These are phyloP conservation scores for Lactifluus subvellereus DNA, from an alignment of 768 basidiomycete species.

Conservation along the genomic window DNA sequence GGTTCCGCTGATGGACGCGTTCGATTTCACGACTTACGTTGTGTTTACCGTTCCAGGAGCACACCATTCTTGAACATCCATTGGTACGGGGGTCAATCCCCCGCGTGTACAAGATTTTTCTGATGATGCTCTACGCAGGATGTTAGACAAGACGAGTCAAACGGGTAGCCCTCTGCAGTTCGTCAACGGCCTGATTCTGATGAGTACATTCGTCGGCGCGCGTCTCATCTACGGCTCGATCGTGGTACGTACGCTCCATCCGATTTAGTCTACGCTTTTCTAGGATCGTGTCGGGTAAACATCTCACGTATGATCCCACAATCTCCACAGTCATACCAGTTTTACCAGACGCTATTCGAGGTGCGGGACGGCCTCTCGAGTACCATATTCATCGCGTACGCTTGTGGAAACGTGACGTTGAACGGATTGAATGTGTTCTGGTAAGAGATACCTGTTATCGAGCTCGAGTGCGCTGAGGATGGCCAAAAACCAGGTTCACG, in stretches of 20 bases:
- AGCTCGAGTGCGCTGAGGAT: background rate
- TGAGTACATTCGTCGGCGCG: slow-evolving; percentile 61
- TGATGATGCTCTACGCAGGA: slow-evolving; percentile 38
- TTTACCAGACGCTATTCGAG: slow-evolving; percentile 52
- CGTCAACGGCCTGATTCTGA: slow-evolving; percentile 63
- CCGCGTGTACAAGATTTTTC: background rate
- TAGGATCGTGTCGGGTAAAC: background rate
- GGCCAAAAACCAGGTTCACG: slow-evolving; percentile 45
- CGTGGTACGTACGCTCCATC: slow-evolving; percentile 29
- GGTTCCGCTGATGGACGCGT: background rate
- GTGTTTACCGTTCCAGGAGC: slow-evolving; percentile 39
- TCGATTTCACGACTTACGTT: slow-evolving; percentile 5
- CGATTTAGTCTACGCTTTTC: background rate
- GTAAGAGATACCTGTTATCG: slow-evolving; percentile 34
- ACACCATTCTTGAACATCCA: slow-evolving; percentile 87
- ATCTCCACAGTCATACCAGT: slow-evolving; percentile 51
- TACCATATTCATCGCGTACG: slow-evolving; percentile 44
- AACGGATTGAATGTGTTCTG: slow-evolving; percentile 76
- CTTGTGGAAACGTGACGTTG: slow-evolving; percentile 55
- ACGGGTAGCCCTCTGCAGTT: slow-evolving; percentile 65
- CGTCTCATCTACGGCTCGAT: slow-evolving; percentile 67
- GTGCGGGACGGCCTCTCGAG: slow-evolving; percentile 51
- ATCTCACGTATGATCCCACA: background rate
- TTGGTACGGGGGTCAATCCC: slow-evolving; percentile 46
- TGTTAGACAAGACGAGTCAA: slow-evolving; percentile 68